Base-by-base conservation (phyloP, 2,329 filamentous ascomycete species). In the Didymella pomorum region DNA sequence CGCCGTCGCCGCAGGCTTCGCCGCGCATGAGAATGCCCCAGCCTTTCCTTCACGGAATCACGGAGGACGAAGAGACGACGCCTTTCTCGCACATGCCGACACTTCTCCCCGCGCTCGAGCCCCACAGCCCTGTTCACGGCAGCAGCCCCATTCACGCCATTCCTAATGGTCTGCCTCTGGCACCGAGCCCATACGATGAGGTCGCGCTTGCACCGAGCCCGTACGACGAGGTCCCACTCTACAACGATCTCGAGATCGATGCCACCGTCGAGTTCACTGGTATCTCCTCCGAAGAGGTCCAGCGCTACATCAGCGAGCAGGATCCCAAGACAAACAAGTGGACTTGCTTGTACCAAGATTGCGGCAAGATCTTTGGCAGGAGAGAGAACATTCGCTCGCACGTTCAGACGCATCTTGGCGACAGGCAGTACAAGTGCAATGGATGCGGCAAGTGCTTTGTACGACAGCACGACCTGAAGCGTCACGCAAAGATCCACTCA, bases 301-400 rank as follows among this genome's bases (percentile, higher is more conserved):
- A 81, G 52, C 73, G 76, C 25, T 82, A 79, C 68, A 82, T 83
- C 58, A 80, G 79, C 59, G 77, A 80, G 57, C 81, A 81, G 60
- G 74, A 80, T 43, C 69, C 74, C 5, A 66, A 67, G 16, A 79
- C 75, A 51, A 76, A 78, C 62, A 78, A 81, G 35, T 83, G 80
- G 77, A 80, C 76, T 11, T 83, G 81, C 68, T 72, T 83, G 16
- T 83, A 77, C 68, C 81, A 92, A 9, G 88, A 88, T 26, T 99
- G 95, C 78, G 86, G 88, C 67, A 96, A 97, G 78, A 87, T 88
- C 52, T 98, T 99, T 74, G 94, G 93, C n/a, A 87, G 95, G 68
- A 96, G 97, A 77, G 95, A 99, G 78, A 98, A 99, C 79, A 97
- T 98, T 82, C 96, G 97, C 76, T 96, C 93, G 0, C 95, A 99